Evolutionary conservation across 441 rosid species (phyloP).

Genomic region (Mallotus japonicus): DNA sequence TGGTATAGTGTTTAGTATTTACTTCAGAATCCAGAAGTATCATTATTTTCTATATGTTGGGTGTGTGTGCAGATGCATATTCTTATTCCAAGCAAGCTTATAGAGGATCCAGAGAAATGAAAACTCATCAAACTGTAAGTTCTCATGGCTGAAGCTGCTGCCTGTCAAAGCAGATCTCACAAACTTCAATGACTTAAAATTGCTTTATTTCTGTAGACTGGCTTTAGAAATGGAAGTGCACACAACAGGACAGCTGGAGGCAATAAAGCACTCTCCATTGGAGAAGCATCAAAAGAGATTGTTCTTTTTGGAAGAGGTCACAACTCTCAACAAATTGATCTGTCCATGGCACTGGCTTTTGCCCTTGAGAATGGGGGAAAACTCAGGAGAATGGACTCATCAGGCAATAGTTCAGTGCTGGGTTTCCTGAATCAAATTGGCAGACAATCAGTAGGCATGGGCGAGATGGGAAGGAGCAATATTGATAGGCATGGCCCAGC

Average conservation of each 20-base stretch:
- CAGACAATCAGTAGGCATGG: constrained; percentile 43
- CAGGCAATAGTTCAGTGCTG: constrained; percentile 49
- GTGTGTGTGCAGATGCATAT: constrained; percentile 49
- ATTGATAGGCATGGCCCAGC: constrained; percentile 36
- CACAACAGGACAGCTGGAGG: constrained; percentile 30
- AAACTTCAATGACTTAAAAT: constrained; percentile 16
- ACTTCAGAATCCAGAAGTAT: neutral
- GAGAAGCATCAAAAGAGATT: constrained; percentile 52
- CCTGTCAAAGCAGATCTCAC: constrained; percentile 7
- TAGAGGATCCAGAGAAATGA: constrained; percentile 49
- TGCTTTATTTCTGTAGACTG: constrained; percentile 40
- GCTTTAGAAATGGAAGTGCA: constrained; percentile 34
- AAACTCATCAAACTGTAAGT: constrained; percentile 52
- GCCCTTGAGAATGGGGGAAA: constrained; percentile 80
- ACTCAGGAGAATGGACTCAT: constrained; percentile 47
- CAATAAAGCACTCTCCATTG: constrained; percentile 31
- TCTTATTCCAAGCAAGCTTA: constrained; percentile 44
- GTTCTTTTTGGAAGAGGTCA: constrained; percentile 51
- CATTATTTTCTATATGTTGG: constrained; percentile 2
- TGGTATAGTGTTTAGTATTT: neutral
- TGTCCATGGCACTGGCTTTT: constrained; percentile 68
- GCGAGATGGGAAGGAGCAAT: constrained; percentile 41
- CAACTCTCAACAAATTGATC: constrained; percentile 44
- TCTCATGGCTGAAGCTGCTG: constrained; percentile 11
- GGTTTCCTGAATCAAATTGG: constrained; percentile 66